Evolutionary conservation across 139 green algal genomes (phyloP).

Genomic region (Raphidocelis subcapitata): DNA sequence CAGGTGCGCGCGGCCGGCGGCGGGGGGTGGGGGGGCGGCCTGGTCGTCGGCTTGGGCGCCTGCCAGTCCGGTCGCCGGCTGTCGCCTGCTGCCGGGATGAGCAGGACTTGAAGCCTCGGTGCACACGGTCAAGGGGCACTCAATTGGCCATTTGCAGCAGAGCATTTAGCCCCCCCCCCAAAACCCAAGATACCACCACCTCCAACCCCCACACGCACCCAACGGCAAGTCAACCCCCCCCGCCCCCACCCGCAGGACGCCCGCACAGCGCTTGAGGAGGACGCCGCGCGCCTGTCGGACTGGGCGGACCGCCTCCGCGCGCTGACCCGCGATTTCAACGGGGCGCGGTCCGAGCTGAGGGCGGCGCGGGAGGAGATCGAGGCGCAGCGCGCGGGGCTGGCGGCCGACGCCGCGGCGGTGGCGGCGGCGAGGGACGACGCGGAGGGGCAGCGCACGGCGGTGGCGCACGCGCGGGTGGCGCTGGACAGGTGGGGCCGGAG

Average conservation of each 20-base stretch:
- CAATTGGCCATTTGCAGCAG: too few relatives aligned
- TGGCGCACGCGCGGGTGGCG: slow-evolving; percentile 3
- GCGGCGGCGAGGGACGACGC: slow-evolving; percentile 7
- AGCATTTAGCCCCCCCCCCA: too few relatives aligned
- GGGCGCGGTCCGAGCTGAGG: slow-evolving; percentile 13
- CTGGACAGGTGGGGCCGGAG: slow-evolving; percentile 19
- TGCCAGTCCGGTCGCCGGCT: too few relatives aligned
- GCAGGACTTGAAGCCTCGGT: too few relatives aligned
- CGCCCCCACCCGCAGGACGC: slow-evolving; percentile 25
- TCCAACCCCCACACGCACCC: too few relatives aligned
- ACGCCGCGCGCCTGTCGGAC: slow-evolving; percentile 4
- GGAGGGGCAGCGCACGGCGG: slow-evolving; percentile 6
- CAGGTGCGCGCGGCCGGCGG: not conserved
- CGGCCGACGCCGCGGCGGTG: slow-evolving; percentile 9
- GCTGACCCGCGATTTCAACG: slow-evolving; percentile 22
- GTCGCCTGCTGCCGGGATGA: too few relatives aligned
- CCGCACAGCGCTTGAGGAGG: slow-evolving; percentile 7
- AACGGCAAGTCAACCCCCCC: too few relatives aligned
- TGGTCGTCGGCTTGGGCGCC: too few relatives aligned
- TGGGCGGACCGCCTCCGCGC: slow-evolving; percentile 11
- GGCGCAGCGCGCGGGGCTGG: not conserved
- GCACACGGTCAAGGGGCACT: too few relatives aligned
- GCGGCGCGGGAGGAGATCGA: slow-evolving; percentile 20
- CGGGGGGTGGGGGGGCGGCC: not conserved
- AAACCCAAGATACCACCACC: too few relatives aligned